phyloP scores from a whole-genome alignment of 176 grass and related monocot species.

The Hsuehochloa calcarea region DNA sequence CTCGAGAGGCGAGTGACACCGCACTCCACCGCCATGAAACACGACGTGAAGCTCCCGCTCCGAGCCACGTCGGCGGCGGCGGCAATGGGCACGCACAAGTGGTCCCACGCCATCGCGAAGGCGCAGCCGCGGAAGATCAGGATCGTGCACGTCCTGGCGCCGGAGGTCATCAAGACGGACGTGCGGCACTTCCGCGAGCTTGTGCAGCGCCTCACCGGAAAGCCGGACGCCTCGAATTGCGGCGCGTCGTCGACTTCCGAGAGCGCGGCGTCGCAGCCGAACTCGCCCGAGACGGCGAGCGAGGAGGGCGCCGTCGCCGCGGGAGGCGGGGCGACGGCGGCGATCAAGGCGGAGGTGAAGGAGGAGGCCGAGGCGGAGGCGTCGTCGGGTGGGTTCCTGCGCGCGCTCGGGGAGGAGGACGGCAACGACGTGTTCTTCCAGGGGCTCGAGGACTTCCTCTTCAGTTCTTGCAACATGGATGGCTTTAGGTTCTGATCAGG shows the following conservation, averaged over 20 bases:
- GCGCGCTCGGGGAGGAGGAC: conserved; percentile 9
- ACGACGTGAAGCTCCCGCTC: conserved; percentile 25
- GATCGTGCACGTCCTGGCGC: conserved; percentile 62
- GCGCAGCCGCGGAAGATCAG: conserved; percentile 47
- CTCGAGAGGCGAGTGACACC: neutral
- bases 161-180: conserved; percentile 71
- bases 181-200: conserved; percentile 68
- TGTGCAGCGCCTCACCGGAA: conserved; percentile 86
- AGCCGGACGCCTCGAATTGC: neutral
- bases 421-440: conserved; percentile 22
- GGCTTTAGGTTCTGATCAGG: conserved; percentile 24
- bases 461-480: conserved; percentile 13
- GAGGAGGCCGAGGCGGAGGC: conserved; percentile 1
- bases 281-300: neutral
- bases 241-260: neutral
- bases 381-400: conserved; percentile 13
- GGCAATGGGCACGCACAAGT: conserved; percentile 2
- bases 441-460: conserved; percentile 27
- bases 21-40: conserved; percentile 31
- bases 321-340: neutral
- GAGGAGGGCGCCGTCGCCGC: neutral
- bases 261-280: neutral
- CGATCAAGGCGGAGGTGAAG: conserved; percentile 28
- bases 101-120: conserved; percentile 44
- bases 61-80: neutral